A percentile compares a stretch with the other conserved stretches of the same genome.
Conservation (phyloP, 306 rosid genomes). For the Malus asiatica region DNA sequence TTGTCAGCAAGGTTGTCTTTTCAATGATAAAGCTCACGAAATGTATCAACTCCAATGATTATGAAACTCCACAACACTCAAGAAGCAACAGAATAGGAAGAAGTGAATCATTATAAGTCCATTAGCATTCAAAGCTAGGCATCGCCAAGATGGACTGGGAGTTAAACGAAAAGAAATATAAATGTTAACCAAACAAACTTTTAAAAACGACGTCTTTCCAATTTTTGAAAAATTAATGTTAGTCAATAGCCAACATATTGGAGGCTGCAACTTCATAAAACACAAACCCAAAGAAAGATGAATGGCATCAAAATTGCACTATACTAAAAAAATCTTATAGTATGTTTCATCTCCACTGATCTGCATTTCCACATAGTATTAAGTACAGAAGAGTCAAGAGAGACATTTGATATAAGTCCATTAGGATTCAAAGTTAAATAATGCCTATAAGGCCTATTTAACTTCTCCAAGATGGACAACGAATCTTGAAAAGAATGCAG, state of each 20-base stretch:
- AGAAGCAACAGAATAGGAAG: constrained; percentile 33
- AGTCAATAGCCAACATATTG: not conserved
- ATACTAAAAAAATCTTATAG: not conserved
- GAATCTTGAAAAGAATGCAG: too few relatives aligned
- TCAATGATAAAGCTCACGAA: not conserved
- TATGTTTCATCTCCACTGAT: constrained; percentile 40
- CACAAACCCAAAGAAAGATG: not conserved
- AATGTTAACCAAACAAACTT: not conserved
- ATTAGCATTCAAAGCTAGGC: constrained; percentile 68
- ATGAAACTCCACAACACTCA: constrained; percentile 25
- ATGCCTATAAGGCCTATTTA: constrained; percentile 11
- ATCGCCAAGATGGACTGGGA: constrained; percentile 59
- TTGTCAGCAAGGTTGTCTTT: not conserved
- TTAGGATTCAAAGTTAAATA: constrained; percentile 29
- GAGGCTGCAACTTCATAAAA: not conserved
- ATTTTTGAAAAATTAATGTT: not conserved
- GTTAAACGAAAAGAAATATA: not conserved
- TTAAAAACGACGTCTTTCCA: not conserved
- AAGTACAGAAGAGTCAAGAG: constrained; percentile 42
- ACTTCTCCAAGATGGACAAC: constrained; percentile 38
- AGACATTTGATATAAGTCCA: constrained; percentile 37
- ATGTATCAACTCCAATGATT: constrained; percentile 42
- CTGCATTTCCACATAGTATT: constrained; percentile 27
- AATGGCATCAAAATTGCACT: not conserved
- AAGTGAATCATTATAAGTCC: constrained; percentile 33